Evolutionary conservation across 139 green algal species (phyloP).

Genomic region (Penium margaritaceum): DNA sequence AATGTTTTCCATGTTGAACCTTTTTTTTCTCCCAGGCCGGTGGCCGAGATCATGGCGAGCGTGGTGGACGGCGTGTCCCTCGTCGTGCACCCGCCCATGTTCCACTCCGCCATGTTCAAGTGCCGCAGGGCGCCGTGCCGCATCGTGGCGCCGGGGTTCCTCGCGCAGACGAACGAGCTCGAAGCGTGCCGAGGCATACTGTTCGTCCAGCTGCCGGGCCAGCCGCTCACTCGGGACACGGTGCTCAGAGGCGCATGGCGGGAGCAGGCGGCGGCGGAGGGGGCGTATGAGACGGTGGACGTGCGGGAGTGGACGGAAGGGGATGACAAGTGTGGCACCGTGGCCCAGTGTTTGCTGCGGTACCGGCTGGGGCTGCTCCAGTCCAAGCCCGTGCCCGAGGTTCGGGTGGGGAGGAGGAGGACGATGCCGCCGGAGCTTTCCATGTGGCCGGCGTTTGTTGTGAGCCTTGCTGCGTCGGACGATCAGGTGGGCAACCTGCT

Average conservation of each 20-base stretch:
- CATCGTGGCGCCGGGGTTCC: background rate
- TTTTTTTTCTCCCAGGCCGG: background rate
- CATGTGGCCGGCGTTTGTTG: slow-evolving; percentile 4
- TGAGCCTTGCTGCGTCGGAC: background rate
- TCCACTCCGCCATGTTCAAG: background rate
- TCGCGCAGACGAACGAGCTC: background rate
- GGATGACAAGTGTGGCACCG: background rate
- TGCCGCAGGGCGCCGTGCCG: background rate
- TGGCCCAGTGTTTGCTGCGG: background rate
- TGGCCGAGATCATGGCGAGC: background rate
- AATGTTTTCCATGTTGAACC: too few relatives aligned
- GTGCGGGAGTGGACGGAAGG: too few relatives aligned
- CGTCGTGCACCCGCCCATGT: background rate
- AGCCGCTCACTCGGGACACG: too few relatives aligned
- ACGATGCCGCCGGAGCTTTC: background rate
- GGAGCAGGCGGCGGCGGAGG: too few relatives aligned
- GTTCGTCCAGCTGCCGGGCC: background rate
- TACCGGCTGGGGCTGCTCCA: too few relatives aligned
- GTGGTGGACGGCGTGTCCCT: background rate
- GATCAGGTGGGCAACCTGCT: background rate
- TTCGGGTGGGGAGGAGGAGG: too few relatives aligned
- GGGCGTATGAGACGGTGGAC: too few relatives aligned
- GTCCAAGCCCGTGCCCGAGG: too few relatives aligned
- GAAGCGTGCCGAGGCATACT: background rate
- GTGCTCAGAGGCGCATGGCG: too few relatives aligned